Percentiles rank a stretch among this genome's conserved stretches.
phyloP scores from a whole-genome alignment of 495 filamentous ascomycete species.

The Penicillium pulvis region DNA sequence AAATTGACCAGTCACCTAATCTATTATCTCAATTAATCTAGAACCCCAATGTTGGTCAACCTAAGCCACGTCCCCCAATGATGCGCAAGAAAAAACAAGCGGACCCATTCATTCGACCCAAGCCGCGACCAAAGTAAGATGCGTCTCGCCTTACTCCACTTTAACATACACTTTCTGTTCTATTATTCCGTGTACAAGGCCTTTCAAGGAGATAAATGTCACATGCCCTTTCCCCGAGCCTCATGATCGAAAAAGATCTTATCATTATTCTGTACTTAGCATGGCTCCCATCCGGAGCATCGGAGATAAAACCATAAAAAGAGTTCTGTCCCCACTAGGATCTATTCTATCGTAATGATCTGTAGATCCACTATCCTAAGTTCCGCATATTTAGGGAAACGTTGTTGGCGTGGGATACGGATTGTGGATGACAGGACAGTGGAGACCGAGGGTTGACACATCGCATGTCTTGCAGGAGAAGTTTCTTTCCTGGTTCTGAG shows the following conservation, averaged over 20 bases:
- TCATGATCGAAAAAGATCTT: background rate
- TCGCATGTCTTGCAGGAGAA: conserved; percentile 11
- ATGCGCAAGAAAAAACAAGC: conserved; percentile 51
- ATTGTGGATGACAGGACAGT: conserved; percentile 2
- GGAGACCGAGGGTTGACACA: conserved; percentile 8
- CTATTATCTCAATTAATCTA: conserved; percentile 18
- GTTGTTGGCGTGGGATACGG: background rate
- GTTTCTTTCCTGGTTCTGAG: background rate
- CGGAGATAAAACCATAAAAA: background rate
- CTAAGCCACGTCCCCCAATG: conserved; percentile 34
- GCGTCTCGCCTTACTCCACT: background rate
- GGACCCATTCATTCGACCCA: conserved; percentile 57
- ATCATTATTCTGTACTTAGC: background rate
- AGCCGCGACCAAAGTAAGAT: conserved; percentile 28
- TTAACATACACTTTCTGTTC: background rate
- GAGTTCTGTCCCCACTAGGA: background rate
- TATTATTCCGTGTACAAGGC: background rate
- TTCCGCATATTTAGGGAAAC: background rate
- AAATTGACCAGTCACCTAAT: conserved; percentile 3
- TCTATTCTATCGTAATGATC: background rate
- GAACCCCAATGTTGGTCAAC: conserved; percentile 12
- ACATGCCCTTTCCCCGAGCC: background rate
- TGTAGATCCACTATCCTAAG: background rate
- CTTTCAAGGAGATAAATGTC: background rate
- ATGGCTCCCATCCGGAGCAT: background rate